These are phyloP conservation scores for Phaeoacremonium minimum DNA, from an alignment of 2,329 filamentous ascomycete species.

Conservation along the genomic window DNA sequence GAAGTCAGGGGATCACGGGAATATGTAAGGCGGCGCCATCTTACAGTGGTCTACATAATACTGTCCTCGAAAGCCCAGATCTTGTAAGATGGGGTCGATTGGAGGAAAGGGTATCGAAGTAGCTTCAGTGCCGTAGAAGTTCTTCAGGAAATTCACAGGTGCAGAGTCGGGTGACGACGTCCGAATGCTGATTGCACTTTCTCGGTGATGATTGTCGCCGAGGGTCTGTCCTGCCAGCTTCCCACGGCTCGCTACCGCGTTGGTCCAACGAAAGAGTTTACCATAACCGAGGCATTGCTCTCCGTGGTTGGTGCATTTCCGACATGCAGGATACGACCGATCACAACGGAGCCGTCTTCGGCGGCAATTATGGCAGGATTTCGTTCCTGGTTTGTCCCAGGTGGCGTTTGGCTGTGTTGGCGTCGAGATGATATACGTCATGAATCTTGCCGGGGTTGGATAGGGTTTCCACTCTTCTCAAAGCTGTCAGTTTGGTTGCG, in stretches of 20 bases:
- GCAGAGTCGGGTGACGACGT: no score
- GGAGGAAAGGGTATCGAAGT: slow-evolving; percentile 22
- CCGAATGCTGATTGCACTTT: no score
- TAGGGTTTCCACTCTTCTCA: no score
- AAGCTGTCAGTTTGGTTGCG: no score
- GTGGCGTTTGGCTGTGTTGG: no score
- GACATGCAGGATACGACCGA: slow-evolving; percentile 52
- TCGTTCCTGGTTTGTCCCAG: no score
- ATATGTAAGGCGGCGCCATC: no score
- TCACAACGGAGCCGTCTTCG: slow-evolving; percentile 58
- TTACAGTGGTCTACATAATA: slow-evolving; percentile 48
- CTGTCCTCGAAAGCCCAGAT: slow-evolving; percentile 39
- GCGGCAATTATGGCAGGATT: slow-evolving; percentile 63
- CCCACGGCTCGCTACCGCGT: slow-evolving; percentile 43
- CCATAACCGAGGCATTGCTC: slow-evolving; percentile 60
- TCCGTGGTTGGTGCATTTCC: slow-evolving; percentile 52
- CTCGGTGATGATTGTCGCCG: neutral
- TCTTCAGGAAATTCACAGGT: slow-evolving; percentile 6
- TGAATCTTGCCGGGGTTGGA: no score
- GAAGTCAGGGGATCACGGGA: no score
- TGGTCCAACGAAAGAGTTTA: slow-evolving; percentile 56
- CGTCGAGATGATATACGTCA: no score
- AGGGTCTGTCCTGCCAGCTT: slow-evolving; percentile 27
- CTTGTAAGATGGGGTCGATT: slow-evolving; percentile 51
- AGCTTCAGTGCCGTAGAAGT: neutral